These are phyloP conservation scores for Trichoderma sp. DNA, from an alignment of 2,329 filamentous ascomycete species.

Conservation along the genomic window DNA sequence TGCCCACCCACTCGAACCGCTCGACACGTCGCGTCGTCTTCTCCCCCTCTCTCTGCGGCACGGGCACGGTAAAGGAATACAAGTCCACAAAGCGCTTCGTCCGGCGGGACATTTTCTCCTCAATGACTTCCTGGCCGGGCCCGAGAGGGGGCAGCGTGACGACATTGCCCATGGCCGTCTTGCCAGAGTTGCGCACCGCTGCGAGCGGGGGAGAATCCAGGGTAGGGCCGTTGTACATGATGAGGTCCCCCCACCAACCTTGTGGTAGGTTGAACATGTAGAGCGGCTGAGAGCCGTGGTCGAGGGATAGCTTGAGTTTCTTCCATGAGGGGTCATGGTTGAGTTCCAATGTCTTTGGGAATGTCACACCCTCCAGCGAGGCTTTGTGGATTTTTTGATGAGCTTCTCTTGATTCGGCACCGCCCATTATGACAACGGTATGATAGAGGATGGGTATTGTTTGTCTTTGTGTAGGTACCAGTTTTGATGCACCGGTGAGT, in stretches of 20 bases:
- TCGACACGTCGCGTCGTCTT: slow-evolving; percentile 26
- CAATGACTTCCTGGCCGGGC: slow-evolving; percentile 13
- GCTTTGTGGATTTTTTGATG: slow-evolving; percentile 1
- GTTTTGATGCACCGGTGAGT: background rate
- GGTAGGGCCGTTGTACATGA: slow-evolving; percentile 19
- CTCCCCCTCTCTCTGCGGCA: slow-evolving; percentile 22
- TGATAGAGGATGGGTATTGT: background rate
- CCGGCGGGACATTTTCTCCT: slow-evolving; percentile 16
- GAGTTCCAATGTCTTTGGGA: slow-evolving; percentile 8
- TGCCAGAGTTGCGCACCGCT: slow-evolving; percentile 8
- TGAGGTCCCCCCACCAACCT: slow-evolving; percentile 16
- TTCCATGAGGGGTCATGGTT: slow-evolving; percentile 13
- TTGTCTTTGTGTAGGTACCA: background rate
- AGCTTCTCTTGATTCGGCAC: slow-evolving; percentile 6
- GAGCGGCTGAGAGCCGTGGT: background rate
- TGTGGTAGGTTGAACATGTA: slow-evolving; percentile 12
- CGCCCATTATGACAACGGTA: background rate
- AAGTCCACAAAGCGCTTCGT: slow-evolving; percentile 6
- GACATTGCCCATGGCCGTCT: background rate
- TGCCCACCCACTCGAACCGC: slow-evolving; percentile 44
- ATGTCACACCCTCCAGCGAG: background rate
- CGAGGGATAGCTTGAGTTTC: slow-evolving; percentile 4
- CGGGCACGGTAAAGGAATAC: slow-evolving; percentile 37
- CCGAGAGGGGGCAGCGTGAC: slow-evolving; percentile 20
- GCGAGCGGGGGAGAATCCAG: slow-evolving; percentile 11